Base-by-base conservation (phyloP, 345 rosid genomes). In the Gossypium herbaceum region DNA sequence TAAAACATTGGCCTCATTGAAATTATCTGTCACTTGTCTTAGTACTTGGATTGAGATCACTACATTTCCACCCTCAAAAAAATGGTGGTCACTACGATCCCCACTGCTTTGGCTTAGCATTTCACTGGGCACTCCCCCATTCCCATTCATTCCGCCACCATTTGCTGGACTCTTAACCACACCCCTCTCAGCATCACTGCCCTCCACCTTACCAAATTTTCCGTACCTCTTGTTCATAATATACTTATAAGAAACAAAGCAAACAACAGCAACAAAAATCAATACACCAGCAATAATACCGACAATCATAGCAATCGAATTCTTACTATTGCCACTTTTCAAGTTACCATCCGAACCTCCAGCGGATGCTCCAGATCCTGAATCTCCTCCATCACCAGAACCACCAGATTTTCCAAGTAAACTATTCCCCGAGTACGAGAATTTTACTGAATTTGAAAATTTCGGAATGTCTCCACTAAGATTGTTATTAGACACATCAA, bases 401-500 rank as follows among this genome's bases (percentile, higher is more conserved):
- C 73, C 44, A 22, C 25, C 6, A 27, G 61, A 45, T 34, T 81
- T 80, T 54, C 89, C 92, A 2, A 90, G 73, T 29, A 78, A 74
- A 73, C 77, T 12, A 75, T 92, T 92, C 9, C 97, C 97, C 0
- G 88, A 72, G 65, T 75, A 48, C 6, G 4, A 55, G 47, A 90
- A 73, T 82, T 85, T 89, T 57, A 92, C 90, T 0, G 71, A 27
- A 5, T 57, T 5, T 0, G 86, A 71, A 68, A 92, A 89, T 56
- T 55, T 20, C 0, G 93, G 97, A 29, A 88, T 64, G 3, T 44
- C 68, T 5, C 97, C 94, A 1, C 56, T 77, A 68, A 94, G 90
- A 75, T 94, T 89, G 79, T 94, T 94, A 75, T 92, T 92, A 0
- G 97, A 84, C 11, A 94, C 87, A 79, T 92, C 90, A 73, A 94